Evolutionary conservation across 345 rosid genomes (phyloP).

Genomic region (Pistacia atlantica): DNA sequence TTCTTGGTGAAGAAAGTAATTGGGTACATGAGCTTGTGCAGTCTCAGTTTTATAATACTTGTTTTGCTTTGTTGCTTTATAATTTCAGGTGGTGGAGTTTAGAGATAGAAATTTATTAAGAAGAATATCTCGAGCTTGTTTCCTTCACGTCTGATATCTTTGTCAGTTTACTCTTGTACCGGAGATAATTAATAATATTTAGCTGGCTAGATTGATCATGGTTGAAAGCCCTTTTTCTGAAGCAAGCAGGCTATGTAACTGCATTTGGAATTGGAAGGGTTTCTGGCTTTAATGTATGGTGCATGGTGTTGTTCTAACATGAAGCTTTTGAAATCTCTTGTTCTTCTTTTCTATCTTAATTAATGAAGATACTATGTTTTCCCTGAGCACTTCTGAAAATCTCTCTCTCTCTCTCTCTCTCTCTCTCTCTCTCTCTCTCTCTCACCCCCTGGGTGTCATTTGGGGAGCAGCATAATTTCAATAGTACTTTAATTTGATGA

Average conservation of each 20-base stretch:
- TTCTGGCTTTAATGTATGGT: slow-evolving; percentile 24
- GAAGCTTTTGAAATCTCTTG: slow-evolving; percentile 12
- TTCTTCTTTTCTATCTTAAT: neutral
- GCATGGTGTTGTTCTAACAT: slow-evolving; percentile 16
- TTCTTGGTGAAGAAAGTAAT: neutral
- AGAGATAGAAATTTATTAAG: slow-evolving; percentile 2
- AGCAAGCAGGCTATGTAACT: slow-evolving; percentile 20
- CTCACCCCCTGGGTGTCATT: neutral
- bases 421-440: neutral
- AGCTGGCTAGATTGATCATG: slow-evolving; percentile 4
- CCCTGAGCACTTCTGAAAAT: neutral
- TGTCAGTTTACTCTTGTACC: neutral
- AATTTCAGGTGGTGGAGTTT: slow-evolving; percentile 40
- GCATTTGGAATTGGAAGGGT: slow-evolving; percentile 15
- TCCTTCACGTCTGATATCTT: slow-evolving; percentile 16
- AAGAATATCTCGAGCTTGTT: neutral
- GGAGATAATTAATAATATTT: slow-evolving; percentile 9
- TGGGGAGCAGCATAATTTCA: slow-evolving; percentile 25
- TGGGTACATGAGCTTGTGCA: neutral
- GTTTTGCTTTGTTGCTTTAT: neutral
- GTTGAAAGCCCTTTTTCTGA: slow-evolving; percentile 19
- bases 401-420: neutral
- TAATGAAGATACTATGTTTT: slow-evolving; percentile 16
- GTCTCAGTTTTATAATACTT: neutral
- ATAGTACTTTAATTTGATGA: neutral